Evolutionary conservation across 1,284 basidiomycete genomes (phyloP).

Genomic region (Sanghuangporus sanghuang): DNA sequence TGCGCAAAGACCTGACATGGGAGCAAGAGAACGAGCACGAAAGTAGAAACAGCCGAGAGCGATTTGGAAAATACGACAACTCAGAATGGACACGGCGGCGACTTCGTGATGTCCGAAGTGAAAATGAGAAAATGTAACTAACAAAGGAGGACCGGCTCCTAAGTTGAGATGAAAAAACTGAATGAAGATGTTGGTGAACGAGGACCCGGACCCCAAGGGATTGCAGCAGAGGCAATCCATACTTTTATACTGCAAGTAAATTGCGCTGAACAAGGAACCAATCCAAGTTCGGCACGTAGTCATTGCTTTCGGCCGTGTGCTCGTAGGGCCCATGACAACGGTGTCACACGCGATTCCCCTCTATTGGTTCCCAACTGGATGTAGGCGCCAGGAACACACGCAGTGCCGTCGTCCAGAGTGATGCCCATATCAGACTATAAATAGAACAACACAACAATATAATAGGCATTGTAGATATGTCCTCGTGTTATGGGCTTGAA

Average conservation of each 20-base stretch:
- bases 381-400: background rate
- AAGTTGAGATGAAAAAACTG: background rate
- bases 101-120: background rate
- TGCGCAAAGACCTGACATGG: constrained; percentile 39
- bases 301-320: background rate
- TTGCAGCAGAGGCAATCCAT: background rate
- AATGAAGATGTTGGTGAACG: background rate
- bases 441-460: background rate
- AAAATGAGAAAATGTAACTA: background rate
- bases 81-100: background rate
- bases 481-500: too few relatives aligned
- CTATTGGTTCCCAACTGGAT: background rate
- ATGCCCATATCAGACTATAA: background rate
- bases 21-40: constrained; percentile 25
- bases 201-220: constrained; percentile 4
- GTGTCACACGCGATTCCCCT: background rate
- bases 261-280: background rate
- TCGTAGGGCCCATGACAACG: background rate
- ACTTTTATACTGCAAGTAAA: background rate
- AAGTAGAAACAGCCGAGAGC: background rate
- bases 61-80: constrained; percentile 4
- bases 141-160: constrained; percentile 9
- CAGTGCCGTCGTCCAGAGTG: background rate
- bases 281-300: background rate
- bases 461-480: too few relatives aligned